A percentile compares a stretch with the other conserved stretches of the same genome.
phyloP scores from a whole-genome alignment of 306 rosid species.

The Vigna angularis region DNA sequence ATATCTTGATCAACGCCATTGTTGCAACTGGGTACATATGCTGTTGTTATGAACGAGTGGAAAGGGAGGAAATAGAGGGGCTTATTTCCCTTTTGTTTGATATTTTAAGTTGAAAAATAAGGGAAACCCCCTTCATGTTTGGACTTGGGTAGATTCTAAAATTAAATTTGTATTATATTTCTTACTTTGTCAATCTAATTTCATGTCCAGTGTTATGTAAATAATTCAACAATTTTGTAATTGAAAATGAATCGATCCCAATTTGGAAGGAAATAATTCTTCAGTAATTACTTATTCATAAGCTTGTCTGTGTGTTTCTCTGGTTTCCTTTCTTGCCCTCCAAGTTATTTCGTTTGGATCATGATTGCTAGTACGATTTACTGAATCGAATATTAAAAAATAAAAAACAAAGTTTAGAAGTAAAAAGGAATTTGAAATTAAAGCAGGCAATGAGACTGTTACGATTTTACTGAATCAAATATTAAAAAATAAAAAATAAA shows the following conservation, averaged over 20 bases:
- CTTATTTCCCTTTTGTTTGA: conserved; percentile 8
- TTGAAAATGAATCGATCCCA: conserved; percentile 5
- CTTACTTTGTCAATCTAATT: not conserved
- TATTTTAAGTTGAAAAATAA: conserved; percentile 3
- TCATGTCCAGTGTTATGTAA: not conserved
- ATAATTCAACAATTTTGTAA: conserved; percentile 14
- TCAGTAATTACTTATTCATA: not conserved
- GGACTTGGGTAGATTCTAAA: not conserved
- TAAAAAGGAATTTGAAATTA: too few relatives aligned
- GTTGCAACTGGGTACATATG: not conserved
- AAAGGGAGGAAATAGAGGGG: conserved; percentile 12
- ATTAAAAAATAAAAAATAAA: too few relatives aligned
- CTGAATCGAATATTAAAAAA: too few relatives aligned
- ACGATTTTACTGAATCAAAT: too few relatives aligned
- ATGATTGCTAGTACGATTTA: too few relatives aligned
- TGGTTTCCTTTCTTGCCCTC: not conserved
- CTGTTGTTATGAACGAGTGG: not conserved
- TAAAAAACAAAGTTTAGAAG: too few relatives aligned
- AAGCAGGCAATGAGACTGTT: not conserved
- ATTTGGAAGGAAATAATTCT: not conserved
- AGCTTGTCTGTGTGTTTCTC: not conserved
- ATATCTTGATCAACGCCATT: conserved; percentile 7
- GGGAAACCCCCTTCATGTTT: not conserved
- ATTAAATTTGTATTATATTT: not conserved
- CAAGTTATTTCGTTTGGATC: not conserved